phyloP scores from a whole-genome alignment of 495 filamentous ascomycete species.

The Penicillium canariense region DNA sequence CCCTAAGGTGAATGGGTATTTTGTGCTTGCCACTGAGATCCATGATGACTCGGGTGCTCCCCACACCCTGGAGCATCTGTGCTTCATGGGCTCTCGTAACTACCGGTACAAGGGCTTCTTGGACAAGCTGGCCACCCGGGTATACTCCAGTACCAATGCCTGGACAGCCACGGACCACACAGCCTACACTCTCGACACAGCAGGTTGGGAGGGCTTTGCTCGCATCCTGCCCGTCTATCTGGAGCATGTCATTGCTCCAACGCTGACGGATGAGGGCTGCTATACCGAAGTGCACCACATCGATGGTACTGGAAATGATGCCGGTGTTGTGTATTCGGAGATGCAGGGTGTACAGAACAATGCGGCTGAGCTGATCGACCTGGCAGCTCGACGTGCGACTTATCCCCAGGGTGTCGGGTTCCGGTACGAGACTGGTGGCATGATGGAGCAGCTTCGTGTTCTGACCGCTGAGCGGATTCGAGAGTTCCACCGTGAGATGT shows the following conservation, averaged over 20 bases:
- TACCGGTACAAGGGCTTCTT: conserved; percentile 93
- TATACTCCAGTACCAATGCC: conserved; percentile 92
- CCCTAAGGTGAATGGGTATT: conserved; percentile 91
- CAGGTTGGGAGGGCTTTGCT: conserved; percentile 94
- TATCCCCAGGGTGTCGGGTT: conserved; percentile 92
- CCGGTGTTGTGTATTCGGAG: conserved; percentile 97
- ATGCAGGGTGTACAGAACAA: conserved; percentile 96
- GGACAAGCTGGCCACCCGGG: conserved; percentile 87
- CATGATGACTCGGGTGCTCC: conserved; percentile 94
- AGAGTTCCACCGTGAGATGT: conserved; percentile 93
- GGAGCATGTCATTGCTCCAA: conserved; percentile 89
- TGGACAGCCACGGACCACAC: conserved; percentile 94
- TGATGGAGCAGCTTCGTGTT: conserved; percentile 87
- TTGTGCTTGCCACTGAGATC: conserved; percentile 94
- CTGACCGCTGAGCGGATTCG: conserved; percentile 87
- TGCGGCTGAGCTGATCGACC: conserved; percentile 77
- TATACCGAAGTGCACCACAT: conserved; percentile 97
- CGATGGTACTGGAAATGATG: conserved; percentile 89
- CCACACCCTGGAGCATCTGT: conserved; percentile 92
- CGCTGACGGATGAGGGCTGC: conserved; percentile 86
- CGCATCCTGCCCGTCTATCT: conserved; percentile 94
- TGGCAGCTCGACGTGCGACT: conserved; percentile 69
- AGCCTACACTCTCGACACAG: conserved; percentile 91
- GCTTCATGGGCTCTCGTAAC: conserved; percentile 96
- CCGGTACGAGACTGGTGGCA: conserved; percentile 93